Evolutionary conservation across 306 rosid species (phyloP).

Genomic region (Medicago arabica): DNA sequence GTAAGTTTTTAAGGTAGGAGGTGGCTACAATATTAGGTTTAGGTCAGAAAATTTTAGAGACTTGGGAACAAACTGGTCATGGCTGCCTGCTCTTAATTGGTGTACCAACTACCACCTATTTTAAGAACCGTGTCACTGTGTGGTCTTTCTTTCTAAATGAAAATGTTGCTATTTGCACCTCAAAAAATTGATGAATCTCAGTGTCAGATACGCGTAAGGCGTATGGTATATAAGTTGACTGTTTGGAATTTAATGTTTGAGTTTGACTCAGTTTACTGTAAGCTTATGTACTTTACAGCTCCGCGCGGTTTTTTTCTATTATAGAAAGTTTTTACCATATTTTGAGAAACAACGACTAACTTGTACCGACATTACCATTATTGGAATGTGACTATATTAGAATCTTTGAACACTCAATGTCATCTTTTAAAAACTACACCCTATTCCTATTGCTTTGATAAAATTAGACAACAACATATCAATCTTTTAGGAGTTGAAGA

Average conservation of each 20-base stretch:
- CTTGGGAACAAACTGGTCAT: constrained; percentile 54
- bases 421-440: no score
- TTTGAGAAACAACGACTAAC: neutral
- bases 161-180: constrained; percentile 14
- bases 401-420: neutral
- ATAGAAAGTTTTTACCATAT: neutral
- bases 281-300: constrained; percentile 12
- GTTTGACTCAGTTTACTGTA: neutral
- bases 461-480: no score
- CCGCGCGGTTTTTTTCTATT: neutral
- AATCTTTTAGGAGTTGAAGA: no score
- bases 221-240: neutral
- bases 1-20: constrained; percentile 40
- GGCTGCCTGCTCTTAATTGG: constrained; percentile 62
- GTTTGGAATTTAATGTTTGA: constrained; percentile 4
- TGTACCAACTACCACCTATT: constrained; percentile 42
- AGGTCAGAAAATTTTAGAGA: constrained; percentile 31
- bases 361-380: neutral
- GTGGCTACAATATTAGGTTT: constrained; percentile 26
- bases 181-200: neutral
- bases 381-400: neutral
- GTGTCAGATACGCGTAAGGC: constrained; percentile 31
- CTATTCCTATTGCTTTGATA: no score
- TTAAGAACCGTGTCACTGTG: constrained; percentile 43
- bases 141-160: constrained; percentile 30